Evolutionary conservation across 2,329 filamentous ascomycete genomes (phyloP).

Genomic region (Helotiales sp.): DNA sequence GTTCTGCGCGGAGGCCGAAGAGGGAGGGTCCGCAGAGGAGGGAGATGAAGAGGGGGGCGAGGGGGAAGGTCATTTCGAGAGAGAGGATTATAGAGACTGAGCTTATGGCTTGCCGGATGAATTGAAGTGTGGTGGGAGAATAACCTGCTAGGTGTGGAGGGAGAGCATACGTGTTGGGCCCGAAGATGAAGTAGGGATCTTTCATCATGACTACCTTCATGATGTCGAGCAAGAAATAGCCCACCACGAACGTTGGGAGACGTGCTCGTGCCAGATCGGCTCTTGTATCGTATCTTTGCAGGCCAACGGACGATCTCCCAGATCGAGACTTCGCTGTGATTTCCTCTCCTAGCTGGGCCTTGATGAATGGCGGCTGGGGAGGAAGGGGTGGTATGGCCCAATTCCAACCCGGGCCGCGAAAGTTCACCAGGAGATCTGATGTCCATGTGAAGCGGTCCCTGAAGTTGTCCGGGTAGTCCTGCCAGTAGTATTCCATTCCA

Average conservation of each 20-base stretch:
- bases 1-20: slow-evolving; percentile 58
- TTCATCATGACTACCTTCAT: slow-evolving; percentile 71
- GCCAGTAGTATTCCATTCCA: slow-evolving; percentile 61
- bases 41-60: slow-evolving; percentile 63
- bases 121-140: slow-evolving; percentile 52
- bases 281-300: slow-evolving; percentile 50
- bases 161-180: slow-evolving; percentile 50
- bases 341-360: slow-evolving; percentile 45
- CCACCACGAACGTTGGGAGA: slow-evolving; percentile 53
- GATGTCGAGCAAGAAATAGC: slow-evolving; percentile 72
- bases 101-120: slow-evolving; percentile 62
- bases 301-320: slow-evolving; percentile 52
- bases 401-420: slow-evolving; percentile 64
- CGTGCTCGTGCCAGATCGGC: slow-evolving; percentile 52
- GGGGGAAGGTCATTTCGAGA: slow-evolving; percentile 63
- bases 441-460: slow-evolving; percentile 59
- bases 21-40: slow-evolving; percentile 55
- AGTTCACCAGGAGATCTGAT: slow-evolving; percentile 58
- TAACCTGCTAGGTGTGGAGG: slow-evolving; percentile 52
- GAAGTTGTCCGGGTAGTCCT: slow-evolving; percentile 60
- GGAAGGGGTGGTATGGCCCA: slow-evolving; percentile 58
- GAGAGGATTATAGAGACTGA: slow-evolving; percentile 62
- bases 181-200: slow-evolving; percentile 77
- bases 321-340: slow-evolving; percentile 45
- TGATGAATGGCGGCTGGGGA: slow-evolving; percentile 50